Conservation (phyloP, 2,329 filamentous ascomycete genomes). For the Aspergillus flavus region DNA sequence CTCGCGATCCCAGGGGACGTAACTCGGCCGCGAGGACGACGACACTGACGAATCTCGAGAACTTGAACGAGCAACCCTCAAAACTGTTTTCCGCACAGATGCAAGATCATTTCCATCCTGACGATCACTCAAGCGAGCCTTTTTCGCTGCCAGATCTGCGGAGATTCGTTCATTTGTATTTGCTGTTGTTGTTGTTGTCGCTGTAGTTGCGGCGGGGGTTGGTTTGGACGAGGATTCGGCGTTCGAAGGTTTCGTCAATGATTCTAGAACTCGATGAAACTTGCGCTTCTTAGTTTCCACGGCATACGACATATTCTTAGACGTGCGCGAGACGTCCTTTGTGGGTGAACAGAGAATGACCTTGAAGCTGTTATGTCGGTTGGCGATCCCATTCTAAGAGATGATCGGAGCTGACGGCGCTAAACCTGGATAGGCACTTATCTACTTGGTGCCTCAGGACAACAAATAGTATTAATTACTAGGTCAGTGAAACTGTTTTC, state of each 20-base stretch:
- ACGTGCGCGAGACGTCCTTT: not conserved
- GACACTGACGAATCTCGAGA: slow-evolving; percentile 34
- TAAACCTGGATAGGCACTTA: slow-evolving; percentile 12
- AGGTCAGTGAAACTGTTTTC: not conserved
- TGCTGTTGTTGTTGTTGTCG: not conserved
- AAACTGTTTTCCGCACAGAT: slow-evolving; percentile 28
- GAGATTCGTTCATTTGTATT: slow-evolving; percentile 26
- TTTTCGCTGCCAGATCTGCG: slow-evolving; percentile 37
- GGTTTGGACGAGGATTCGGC: slow-evolving; percentile 24
- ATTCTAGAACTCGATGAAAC: slow-evolving; percentile 50
- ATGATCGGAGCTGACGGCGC: slow-evolving; percentile 17
- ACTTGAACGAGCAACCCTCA: slow-evolving; percentile 30
- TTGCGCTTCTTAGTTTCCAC: slow-evolving; percentile 52
- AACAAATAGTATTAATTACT: not conserved
- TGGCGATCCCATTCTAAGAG: slow-evolving; percentile 1
- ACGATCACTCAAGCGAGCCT: slow-evolving; percentile 32
- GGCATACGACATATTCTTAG: slow-evolving; percentile 44
- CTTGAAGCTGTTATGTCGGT: not conserved
- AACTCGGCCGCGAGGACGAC: slow-evolving; percentile 61
- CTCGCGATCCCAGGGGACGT: slow-evolving; percentile 81
- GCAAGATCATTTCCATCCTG: slow-evolving; percentile 21
- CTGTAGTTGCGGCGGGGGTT: slow-evolving; percentile 18
- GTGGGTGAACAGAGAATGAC: not conserved
- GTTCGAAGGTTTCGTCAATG: slow-evolving; percentile 40
- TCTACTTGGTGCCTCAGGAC: slow-evolving; percentile 5